Evolutionary conservation across 495 filamentous ascomycete species (phyloP).

Genomic region (Penicillium silybi): DNA sequence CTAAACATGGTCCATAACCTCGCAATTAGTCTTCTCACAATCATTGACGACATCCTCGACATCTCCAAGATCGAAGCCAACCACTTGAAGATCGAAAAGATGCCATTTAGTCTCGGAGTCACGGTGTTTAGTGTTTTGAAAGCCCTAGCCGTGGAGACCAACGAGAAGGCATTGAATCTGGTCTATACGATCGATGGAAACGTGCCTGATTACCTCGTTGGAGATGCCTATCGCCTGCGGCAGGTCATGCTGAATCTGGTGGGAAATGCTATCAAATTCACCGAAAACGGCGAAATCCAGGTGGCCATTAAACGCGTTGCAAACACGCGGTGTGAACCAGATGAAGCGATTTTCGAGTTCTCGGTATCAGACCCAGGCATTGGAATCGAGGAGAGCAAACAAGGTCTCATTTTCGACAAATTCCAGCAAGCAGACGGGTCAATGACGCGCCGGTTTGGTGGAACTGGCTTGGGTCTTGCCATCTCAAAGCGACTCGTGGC

Average conservation of each 20-base stretch:
- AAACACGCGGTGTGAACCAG: slow-evolving; percentile 43
- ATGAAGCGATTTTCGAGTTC: slow-evolving; percentile 45
- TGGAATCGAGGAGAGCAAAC: slow-evolving; percentile 71
- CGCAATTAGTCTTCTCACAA: slow-evolving; percentile 69
- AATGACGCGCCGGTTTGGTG: slow-evolving; percentile 78
- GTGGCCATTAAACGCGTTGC: slow-evolving; percentile 50
- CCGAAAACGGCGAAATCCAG: slow-evolving; percentile 64
- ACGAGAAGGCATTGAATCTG: slow-evolving; percentile 66
- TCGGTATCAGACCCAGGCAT: slow-evolving; percentile 75
- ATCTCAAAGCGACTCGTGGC: slow-evolving; percentile 74
- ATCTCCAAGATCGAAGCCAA: slow-evolving; percentile 75
- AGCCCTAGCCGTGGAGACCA: slow-evolving; percentile 78
- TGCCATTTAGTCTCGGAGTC: slow-evolving; percentile 54
- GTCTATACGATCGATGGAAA: slow-evolving; percentile 49
- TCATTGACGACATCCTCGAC: slow-evolving; percentile 85
- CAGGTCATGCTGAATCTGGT: slow-evolving; percentile 81
- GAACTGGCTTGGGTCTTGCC: slow-evolving; percentile 72
- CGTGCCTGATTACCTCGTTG: slow-evolving; percentile 39
- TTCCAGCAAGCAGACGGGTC: slow-evolving; percentile 90
- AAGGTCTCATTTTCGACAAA: slow-evolving; percentile 70
- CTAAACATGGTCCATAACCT: slow-evolving; percentile 91
- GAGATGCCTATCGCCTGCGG: slow-evolving; percentile 72
- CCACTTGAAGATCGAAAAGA: slow-evolving; percentile 75
- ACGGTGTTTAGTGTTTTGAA: slow-evolving; percentile 52
- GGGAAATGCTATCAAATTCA: slow-evolving; percentile 84